These are phyloP conservation scores for Fusarium xylarioides DNA, from an alignment of 2,329 filamentous ascomycete species.

Conservation along the genomic window DNA sequence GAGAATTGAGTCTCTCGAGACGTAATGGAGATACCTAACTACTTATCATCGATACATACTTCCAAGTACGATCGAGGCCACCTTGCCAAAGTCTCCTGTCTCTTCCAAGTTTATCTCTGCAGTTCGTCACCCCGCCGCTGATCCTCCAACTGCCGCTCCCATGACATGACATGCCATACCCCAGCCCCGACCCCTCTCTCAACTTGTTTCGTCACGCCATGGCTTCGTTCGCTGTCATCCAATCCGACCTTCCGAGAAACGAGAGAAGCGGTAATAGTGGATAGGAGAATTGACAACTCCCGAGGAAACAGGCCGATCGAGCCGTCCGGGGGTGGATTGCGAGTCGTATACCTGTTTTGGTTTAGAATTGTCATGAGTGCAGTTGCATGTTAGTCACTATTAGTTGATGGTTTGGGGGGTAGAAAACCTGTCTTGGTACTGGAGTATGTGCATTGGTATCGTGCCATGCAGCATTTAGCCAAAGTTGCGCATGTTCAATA, in stretches of 20 bases:
- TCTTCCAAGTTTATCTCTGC: not conserved
- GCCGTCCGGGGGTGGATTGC: not conserved
- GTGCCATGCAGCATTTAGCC: not conserved
- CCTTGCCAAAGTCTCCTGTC: not conserved
- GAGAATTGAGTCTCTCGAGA: not conserved
- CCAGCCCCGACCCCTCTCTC: not conserved
- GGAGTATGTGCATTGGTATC: not conserved
- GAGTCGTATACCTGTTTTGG: not conserved
- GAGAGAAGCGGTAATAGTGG: not conserved
- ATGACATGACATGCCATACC: conserved; percentile 13
- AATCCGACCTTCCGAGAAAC: not conserved
- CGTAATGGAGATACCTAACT: not conserved
- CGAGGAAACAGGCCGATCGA: conserved; percentile 4
- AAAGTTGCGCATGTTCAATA: not conserved
- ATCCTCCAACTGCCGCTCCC: conserved; percentile 16
- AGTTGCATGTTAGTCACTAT: not conserved
- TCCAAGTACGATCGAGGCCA: not conserved
- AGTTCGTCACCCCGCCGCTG: conserved; percentile 1
- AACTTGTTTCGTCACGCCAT: conserved; percentile 4
- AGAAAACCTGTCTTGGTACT: not conserved
- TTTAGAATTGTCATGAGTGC: not conserved
- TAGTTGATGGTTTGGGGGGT: not conserved
- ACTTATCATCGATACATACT: not conserved
- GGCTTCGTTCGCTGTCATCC: not conserved
- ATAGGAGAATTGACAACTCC: not conserved